phyloP scores from a whole-genome alignment of 108 stramenopile species.

The Halocafeteria seosinensis region DNA sequence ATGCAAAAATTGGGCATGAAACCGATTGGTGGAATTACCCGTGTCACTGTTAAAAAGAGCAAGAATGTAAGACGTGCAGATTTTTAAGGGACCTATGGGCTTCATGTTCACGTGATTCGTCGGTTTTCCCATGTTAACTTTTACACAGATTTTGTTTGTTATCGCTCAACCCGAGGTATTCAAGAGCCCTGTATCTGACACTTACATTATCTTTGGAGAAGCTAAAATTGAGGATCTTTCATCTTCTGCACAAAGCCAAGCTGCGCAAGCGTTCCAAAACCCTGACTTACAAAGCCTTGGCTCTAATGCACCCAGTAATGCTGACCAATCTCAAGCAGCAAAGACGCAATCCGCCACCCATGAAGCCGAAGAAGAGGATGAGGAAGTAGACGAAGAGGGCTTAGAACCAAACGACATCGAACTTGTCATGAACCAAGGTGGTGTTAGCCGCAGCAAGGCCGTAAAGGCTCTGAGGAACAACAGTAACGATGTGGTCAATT shows the following conservation, averaged over 20 bases:
- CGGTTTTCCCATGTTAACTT: background rate
- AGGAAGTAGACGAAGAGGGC: conserved; percentile 57
- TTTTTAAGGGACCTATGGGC: background rate
- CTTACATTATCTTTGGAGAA: conserved; percentile 95
- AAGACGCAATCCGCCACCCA: conserved; percentile 8
- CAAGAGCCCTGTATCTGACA: conserved; percentile 72
- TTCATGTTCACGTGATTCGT: background rate
- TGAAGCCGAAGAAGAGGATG: conserved; percentile 41
- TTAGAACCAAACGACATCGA: conserved; percentile 87
- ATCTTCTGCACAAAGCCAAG: conserved; percentile 54
- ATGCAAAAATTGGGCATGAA: conserved; percentile 92
- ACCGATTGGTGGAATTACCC: conserved; percentile 67
- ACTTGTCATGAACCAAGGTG: conserved; percentile 76
- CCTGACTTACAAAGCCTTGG: conserved; percentile 13
- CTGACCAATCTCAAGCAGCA: conserved; percentile 6
- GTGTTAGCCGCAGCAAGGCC: conserved; percentile 61
- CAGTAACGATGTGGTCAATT: conserved; percentile 82
- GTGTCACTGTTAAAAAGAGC: conserved; percentile 91
- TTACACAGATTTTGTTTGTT: conserved; percentile 64
- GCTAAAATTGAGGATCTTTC: conserved; percentile 84
- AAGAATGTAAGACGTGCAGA: conserved; percentile 39
- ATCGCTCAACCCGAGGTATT: conserved; percentile 85
- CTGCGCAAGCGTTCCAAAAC: conserved; percentile 63
- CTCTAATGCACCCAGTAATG: conserved; percentile 17
- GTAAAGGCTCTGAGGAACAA: conserved; percentile 82